These are phyloP conservation scores for Fusarium nelsonii DNA, from an alignment of 2,329 filamentous ascomycete species.

Conservation along the genomic window DNA sequence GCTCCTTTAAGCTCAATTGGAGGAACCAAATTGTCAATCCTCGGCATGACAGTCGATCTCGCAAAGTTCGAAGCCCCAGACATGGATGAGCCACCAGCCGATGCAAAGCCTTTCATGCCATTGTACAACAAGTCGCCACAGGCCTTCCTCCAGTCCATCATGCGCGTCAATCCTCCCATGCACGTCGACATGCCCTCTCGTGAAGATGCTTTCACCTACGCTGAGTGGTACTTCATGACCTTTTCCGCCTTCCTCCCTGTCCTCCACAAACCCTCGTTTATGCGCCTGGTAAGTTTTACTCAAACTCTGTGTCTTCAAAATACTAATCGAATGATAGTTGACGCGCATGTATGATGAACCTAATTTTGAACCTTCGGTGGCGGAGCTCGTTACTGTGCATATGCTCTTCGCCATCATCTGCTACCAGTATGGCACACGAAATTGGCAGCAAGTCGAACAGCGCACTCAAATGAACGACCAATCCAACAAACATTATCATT, in stretches of 20 bases:
- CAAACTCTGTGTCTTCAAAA: background rate
- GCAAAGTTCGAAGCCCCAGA: slow-evolving; percentile 77
- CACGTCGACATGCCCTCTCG: slow-evolving; percentile 72
- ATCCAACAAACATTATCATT: slow-evolving; percentile 84
- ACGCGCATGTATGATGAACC: slow-evolving; percentile 77
- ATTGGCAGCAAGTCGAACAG: slow-evolving; percentile 67
- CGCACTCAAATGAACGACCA: slow-evolving; percentile 69
- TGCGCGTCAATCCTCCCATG: slow-evolving; percentile 70
- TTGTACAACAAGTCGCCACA: slow-evolving; percentile 79
- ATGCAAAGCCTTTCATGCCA: slow-evolving; percentile 56
- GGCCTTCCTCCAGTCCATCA: slow-evolving; percentile 74
- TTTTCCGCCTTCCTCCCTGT: slow-evolving; percentile 79
- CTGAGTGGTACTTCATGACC: slow-evolving; percentile 80
- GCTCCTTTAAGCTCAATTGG: slow-evolving; percentile 78
- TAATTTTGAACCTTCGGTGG: slow-evolving; percentile 69
- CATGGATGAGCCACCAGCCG: slow-evolving; percentile 66
- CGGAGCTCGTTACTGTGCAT: slow-evolving; percentile 78
- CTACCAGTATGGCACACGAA: slow-evolving; percentile 81
- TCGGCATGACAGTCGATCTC: slow-evolving; percentile 84
- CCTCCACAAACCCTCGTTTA: slow-evolving; percentile 80
- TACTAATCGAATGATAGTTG: slow-evolving; percentile 58
- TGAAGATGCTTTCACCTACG: slow-evolving; percentile 74
- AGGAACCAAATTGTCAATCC: slow-evolving; percentile 80
- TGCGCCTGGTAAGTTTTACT: slow-evolving; percentile 68
- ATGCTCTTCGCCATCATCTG: slow-evolving; percentile 84